A percentile compares a stretch with the other conserved stretches of the same genome.
phyloP scores from a whole-genome alignment of 2,329 filamentous ascomycete genomes.

The Cladosporium halotolerans region DNA sequence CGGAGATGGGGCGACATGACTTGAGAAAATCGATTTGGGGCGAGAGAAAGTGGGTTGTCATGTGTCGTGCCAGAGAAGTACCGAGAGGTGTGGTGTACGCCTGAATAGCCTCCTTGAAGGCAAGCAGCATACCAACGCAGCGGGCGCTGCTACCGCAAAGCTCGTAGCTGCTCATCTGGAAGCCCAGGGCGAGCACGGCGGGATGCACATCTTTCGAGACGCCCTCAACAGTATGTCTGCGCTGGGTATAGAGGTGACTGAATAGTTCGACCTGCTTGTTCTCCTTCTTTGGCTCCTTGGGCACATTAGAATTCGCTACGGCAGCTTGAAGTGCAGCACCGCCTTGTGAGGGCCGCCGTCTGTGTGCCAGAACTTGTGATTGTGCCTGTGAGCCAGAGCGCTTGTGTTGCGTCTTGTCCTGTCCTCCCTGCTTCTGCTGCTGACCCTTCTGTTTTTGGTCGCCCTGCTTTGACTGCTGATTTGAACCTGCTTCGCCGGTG shows the following conservation, averaged over 20 bases:
- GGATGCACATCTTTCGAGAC: slow-evolving; percentile 73
- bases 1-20: slow-evolving; percentile 89
- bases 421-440: slow-evolving; percentile 28
- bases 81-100: slow-evolving; percentile 85
- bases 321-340: slow-evolving; percentile 15
- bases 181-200: slow-evolving; percentile 72
- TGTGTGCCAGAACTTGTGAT: slow-evolving; percentile 12
- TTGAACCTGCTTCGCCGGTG: slow-evolving; percentile 23
- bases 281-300: slow-evolving; percentile 43
- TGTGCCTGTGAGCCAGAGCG: slow-evolving; percentile 14
- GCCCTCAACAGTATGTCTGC: slow-evolving; percentile 56
- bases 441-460: slow-evolving; percentile 26
- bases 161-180: slow-evolving; percentile 84
- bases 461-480: slow-evolving; percentile 22
- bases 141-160: slow-evolving; percentile 86
- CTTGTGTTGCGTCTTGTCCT: slow-evolving; percentile 15
- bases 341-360: slow-evolving; percentile 15
- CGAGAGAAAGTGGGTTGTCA: slow-evolving; percentile 84
- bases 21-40: slow-evolving; percentile 94
- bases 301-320: slow-evolving; percentile 4
- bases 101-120: slow-evolving; percentile 88
- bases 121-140: slow-evolving; percentile 78
- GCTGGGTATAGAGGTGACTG: slow-evolving; percentile 61
- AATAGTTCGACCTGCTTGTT: slow-evolving; percentile 69
- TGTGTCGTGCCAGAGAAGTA: slow-evolving; percentile 79